Conservation (phyloP, 2,329 filamentous ascomycete genomes). For the Coleophoma crateriformis region DNA sequence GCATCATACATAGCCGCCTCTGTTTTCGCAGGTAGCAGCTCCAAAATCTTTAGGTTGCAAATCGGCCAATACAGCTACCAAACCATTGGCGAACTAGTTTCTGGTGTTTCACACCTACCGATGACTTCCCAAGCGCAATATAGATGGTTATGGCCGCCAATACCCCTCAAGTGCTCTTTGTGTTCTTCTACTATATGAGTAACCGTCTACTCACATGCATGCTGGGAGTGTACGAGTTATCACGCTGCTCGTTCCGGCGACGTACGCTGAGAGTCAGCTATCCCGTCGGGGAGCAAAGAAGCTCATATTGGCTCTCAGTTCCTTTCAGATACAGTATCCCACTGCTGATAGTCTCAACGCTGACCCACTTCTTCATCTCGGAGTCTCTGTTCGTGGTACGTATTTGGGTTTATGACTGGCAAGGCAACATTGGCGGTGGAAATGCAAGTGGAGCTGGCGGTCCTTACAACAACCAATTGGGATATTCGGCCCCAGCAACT, state of each 20-base stretch:
- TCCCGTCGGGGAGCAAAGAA: conserved; percentile 21
- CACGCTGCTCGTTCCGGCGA: conserved; percentile 26
- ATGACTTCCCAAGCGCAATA: neutral
- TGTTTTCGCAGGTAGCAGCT: no score
- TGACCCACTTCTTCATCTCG: neutral
- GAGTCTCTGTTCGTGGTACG: neutral
- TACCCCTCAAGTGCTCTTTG: conserved; percentile 37
- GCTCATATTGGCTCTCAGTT: neutral
- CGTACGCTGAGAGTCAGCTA: conserved; percentile 35
- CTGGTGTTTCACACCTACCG: neutral
- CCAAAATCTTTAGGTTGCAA: no score
- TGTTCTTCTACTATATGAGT: conserved; percentile 35
- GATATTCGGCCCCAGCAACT: neutral
- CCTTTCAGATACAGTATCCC: neutral
- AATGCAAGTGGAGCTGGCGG: neutral
- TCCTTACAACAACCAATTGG: neutral
- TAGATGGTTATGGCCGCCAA: conserved; percentile 28
- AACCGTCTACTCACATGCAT: conserved; percentile 39
- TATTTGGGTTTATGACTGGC: neutral
- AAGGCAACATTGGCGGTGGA: neutral
- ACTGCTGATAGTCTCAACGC: neutral
- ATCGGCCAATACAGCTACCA: no score
- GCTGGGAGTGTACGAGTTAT: conserved; percentile 39
- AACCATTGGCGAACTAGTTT: no score
- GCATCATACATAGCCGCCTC: no score